These are phyloP conservation scores for Psilocybe mexicana DNA, from an alignment of 1,284 basidiomycete genomes.

Conservation along the genomic window DNA sequence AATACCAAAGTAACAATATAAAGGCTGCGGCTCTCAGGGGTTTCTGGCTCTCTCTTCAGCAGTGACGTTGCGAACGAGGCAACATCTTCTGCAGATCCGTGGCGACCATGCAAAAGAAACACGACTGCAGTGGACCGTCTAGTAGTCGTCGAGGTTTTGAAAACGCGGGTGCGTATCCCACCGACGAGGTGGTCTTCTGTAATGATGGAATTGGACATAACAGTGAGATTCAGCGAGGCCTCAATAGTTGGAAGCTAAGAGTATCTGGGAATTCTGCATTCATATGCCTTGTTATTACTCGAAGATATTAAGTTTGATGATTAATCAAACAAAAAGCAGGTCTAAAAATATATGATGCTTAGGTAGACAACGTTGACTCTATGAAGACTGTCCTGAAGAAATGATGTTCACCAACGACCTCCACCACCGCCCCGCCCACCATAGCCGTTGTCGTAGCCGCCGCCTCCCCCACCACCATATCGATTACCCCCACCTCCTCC, in stretches of 20 bases:
- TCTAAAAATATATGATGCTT: slow-evolving; percentile 13
- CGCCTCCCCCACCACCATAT: slow-evolving; percentile 37
- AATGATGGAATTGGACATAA: slow-evolving; percentile 13
- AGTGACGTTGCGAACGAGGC: slow-evolving; percentile 23
- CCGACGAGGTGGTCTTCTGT: slow-evolving; percentile 41
- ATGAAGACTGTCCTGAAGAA: slow-evolving; percentile 5
- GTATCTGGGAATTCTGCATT: background rate
- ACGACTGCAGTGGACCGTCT: slow-evolving; percentile 44
- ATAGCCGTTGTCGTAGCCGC: slow-evolving; percentile 38
- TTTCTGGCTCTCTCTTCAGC: slow-evolving; percentile 8
- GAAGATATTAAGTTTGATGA: slow-evolving; percentile 13
- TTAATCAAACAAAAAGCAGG: slow-evolving; percentile 17
- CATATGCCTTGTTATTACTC: slow-evolving; percentile 4
- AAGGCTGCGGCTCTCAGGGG: slow-evolving; percentile 35
- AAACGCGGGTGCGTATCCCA: slow-evolving; percentile 47
- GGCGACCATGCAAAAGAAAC: slow-evolving; percentile 66
- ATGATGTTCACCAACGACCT: slow-evolving; percentile 37
- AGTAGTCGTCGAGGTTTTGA: slow-evolving; percentile 27
- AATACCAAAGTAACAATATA: slow-evolving; percentile 60
- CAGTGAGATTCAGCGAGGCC: background rate
- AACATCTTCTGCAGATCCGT: slow-evolving; percentile 30
- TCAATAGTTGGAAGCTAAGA: background rate
- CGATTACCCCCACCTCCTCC: slow-evolving; percentile 35
- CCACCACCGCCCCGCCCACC: slow-evolving; percentile 34
- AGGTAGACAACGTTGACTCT: slow-evolving; percentile 8